Evolutionary conservation across 768 basidiomycete genomes (phyloP), one percentile per base, ranked within the genome.

Genomic region (Galerina marginata): DNA sequence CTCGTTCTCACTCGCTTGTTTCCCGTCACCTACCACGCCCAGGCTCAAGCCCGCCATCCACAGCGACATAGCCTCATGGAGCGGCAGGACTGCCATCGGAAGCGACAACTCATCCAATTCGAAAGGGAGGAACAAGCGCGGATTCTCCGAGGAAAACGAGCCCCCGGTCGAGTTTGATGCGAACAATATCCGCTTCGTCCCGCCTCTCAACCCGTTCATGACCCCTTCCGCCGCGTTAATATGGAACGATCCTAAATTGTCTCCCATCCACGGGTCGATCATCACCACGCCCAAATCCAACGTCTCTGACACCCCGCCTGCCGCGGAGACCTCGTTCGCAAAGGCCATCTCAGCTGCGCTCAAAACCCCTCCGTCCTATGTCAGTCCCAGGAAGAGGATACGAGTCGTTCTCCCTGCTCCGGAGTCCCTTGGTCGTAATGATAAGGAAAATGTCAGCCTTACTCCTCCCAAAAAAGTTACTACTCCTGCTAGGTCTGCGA

Each of bases 161-260:
- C 25, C 39, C 4, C 16, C 14, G n/a, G 29, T 53, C 20, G 52
- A 61, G 36, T 69, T 68, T 49, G 70, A 71, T 42, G 64, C 67
- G 42, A 64, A 71, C 46, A 65, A 69, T 29, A 70, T 69, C 36
- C 67, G 63, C 12, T 70, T 63, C 57, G 60, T 54, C n/a, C 52
- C 65, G 3, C 63, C 62, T 20, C 46, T 54, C 9, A 65, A 61
- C 20, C 63, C 65, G 0, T 67, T 61, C 39, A 61, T 54, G 26
- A 47, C 65, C 12, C 59, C 61, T 3, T 49, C 65, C 10, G 59
- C 52, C 11, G 58, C 45, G 10, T 57, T 60, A 48, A 58, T 68
- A n/a, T 66, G 66, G 64, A 67, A 66, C n/a, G 70, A 71, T 38
- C 67, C 70, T 9, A 71, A 71, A 53, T 51, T 71, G 9, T 71